Evolutionary conservation across 805 yeast genomes (phyloP).

Genomic region (Metschnikowia noctiluminum): DNA sequence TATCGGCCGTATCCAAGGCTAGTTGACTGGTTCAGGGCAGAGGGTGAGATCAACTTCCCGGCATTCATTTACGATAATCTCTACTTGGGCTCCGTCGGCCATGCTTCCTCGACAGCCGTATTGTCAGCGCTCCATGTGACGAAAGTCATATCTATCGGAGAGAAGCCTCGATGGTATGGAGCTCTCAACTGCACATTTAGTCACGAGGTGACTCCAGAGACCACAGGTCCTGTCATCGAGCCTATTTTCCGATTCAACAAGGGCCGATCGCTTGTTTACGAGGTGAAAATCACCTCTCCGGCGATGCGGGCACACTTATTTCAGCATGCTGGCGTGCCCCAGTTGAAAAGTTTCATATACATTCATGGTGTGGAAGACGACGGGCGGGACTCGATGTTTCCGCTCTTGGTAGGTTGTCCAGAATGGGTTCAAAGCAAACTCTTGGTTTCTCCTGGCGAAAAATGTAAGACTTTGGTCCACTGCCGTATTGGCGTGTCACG

Average conservation of each 20-base stretch:
- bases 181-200: conserved; percentile 6
- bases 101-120: conserved; percentile 32
- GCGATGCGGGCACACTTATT: conserved; percentile 10
- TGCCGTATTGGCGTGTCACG: conserved; percentile 18
- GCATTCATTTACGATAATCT: conserved; percentile 27
- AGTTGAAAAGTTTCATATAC: conserved; percentile 21
- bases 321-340: conserved; percentile 9
- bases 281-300: conserved; percentile 8
- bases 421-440: conserved; percentile 27
- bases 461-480: conserved; percentile 9
- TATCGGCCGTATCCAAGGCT: conserved; percentile 1
- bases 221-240: conserved; percentile 9
- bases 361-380: conserved; percentile 37
- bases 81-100: conserved; percentile 32
- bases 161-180: conserved; percentile 32
- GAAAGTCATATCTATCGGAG: conserved; percentile 34
- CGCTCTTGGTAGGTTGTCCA: conserved; percentile 30
- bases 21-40: conserved; percentile 34
- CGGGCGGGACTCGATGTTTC: conserved; percentile 34
- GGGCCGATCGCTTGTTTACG: conserved; percentile 11
- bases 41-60: conserved; percentile 35
- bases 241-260: conserved; percentile 14
- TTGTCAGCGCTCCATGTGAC: conserved; percentile 23
- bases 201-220: conserved; percentile 10
- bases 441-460: conserved; percentile 19